Conservation (phyloP, 2,329 filamentous ascomycete genomes). For the Endoconidiophora polonica region DNA sequence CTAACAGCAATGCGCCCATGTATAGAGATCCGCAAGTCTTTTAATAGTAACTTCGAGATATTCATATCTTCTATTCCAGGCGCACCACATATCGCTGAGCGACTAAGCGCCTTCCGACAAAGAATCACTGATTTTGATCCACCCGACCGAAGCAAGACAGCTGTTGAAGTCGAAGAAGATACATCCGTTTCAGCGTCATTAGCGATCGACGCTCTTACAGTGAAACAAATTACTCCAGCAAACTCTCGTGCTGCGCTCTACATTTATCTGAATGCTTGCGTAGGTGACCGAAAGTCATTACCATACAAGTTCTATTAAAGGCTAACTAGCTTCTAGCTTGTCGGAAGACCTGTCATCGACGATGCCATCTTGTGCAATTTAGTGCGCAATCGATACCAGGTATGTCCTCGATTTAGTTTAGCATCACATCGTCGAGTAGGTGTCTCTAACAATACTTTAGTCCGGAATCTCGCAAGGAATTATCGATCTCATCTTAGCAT, state of each 20-base stretch:
- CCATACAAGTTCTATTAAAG: background rate
- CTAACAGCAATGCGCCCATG: background rate
- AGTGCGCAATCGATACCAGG: constrained; percentile 70
- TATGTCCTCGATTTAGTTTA: constrained; percentile 21
- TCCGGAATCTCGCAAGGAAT: constrained; percentile 62
- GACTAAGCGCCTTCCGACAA: constrained; percentile 40
- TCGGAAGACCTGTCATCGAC: constrained; percentile 68
- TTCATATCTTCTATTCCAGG: constrained; percentile 44
- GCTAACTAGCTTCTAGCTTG: constrained; percentile 38
- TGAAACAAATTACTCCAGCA: constrained; percentile 49
- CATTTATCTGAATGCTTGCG: constrained; percentile 66
- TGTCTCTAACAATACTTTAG: constrained; percentile 21
- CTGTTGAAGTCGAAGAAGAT: constrained; percentile 16
- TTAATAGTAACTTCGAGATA: constrained; percentile 33
- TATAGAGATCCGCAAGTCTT: constrained; percentile 29
- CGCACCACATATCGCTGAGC: constrained; percentile 33
- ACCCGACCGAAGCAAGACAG: background rate
- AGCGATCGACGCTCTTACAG: constrained; percentile 35
- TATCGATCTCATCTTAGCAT: constrained; percentile 69
- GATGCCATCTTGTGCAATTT: constrained; percentile 64
- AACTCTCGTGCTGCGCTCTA: constrained; percentile 73
- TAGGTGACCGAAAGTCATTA: constrained; percentile 25
- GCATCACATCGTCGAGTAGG: background rate
- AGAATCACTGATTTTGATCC: constrained; percentile 36
- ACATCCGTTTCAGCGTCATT: constrained; percentile 30